Evolutionary conservation across 140 eudicot species (phyloP), one percentile per base, ranked within the genome.

Genomic region (Cichorium intybus): DNA sequence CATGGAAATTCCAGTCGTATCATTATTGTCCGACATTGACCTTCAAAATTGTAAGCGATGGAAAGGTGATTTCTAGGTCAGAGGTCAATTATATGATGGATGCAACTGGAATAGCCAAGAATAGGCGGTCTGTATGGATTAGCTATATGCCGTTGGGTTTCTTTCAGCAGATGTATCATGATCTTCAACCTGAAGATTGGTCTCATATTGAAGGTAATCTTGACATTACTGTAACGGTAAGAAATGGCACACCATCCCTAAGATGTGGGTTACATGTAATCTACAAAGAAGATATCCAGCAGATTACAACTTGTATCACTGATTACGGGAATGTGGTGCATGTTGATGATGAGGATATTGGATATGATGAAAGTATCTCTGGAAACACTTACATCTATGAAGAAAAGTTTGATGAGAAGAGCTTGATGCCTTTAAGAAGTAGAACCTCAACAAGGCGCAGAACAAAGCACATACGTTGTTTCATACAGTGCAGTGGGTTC

Each of bases 151-250:
- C 46, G 16, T 39, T 45, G 16, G n/a, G 4, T 43, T 26, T 24
- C 68, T 43, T 62, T 62, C 68, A 62, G 16, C 11, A 56, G 41
- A 62, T 24, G 16, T 43, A 45, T 16, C 41, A 62, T n/a, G 56
- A 62, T 45, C 18, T 35, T 62, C 10, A n/a, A 8, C 12, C 48
- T 39, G 16, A 39, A 39, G 16, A 39, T 12, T 39, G 46, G 46
- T 11, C 46, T 39, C 5, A 10, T 39, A 39, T 39, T 22, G 43
- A 62, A 62, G 68, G 56, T 15, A 62, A 62, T 45, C 68, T 43
- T 45, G 41, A 7, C 9, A 62, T 24, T 10, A 24, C 5, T 43
- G 10, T 45, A 62, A 26, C 5, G 8, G 15, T n/a, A 45, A 10
- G 0, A 24, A 14, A 29, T 56, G 61, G 24, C 5, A 23, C 6